These are phyloP conservation scores for Chaetomium tenue DNA, from an alignment of 495 filamentous ascomycete species.

Conservation along the genomic window DNA sequence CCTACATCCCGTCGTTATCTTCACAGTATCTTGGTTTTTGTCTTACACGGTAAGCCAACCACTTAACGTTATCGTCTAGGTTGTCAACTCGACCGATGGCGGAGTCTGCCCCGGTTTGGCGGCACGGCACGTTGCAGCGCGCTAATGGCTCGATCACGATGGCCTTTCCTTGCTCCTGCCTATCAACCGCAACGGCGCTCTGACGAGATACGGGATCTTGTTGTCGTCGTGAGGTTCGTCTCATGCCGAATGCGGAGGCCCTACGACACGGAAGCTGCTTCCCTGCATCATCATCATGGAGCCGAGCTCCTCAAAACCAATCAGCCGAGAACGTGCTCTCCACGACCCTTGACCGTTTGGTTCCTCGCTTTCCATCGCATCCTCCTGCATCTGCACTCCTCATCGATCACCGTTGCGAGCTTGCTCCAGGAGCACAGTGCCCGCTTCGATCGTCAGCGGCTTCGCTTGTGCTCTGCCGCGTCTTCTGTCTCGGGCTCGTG, in stretches of 20 bases:
- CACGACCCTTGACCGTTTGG: conserved; percentile 18
- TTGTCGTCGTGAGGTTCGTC: neutral
- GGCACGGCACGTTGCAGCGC: conserved; percentile 20
- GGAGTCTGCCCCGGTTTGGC: neutral
- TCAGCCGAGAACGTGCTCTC: conserved; percentile 40
- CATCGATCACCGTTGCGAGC: neutral
- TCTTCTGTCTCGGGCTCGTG: neutral
- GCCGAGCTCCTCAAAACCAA: conserved; percentile 31
- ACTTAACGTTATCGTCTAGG: neutral
- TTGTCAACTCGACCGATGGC: neutral
- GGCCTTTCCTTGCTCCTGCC: neutral
- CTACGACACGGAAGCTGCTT: neutral
- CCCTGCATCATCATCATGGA: conserved; percentile 24
- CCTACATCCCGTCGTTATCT: neutral
- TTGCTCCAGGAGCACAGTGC: neutral
- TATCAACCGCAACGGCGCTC: neutral
- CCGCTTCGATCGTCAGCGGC: neutral
- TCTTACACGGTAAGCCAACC: neutral
- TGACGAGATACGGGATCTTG: neutral
- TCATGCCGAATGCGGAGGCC: conserved; percentile 12
- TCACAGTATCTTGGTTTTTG: neutral
- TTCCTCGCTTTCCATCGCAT: neutral
- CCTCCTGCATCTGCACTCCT: neutral
- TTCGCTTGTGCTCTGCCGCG: neutral
- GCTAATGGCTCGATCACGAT: conserved; percentile 14